phyloP scores from a whole-genome alignment of 2,329 filamentous ascomycete species.

The Neonectria ditissima region DNA sequence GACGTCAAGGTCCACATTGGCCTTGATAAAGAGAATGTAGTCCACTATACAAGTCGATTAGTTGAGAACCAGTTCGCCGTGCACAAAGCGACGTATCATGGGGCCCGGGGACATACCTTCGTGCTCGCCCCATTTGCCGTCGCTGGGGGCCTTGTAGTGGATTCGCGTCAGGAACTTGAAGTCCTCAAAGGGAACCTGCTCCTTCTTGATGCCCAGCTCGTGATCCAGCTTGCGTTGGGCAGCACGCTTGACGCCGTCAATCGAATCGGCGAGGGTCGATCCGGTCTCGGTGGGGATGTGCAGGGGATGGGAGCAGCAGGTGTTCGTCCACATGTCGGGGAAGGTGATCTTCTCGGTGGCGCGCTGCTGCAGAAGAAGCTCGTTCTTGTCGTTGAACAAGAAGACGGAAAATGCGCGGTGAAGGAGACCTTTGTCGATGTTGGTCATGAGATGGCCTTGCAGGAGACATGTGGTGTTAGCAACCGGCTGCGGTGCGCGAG shows the following conservation, averaged over 20 bases:
- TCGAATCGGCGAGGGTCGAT: slow-evolving; percentile 79
- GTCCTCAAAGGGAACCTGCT: slow-evolving; percentile 89
- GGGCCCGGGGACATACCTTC: slow-evolving; percentile 77
- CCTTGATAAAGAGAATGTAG: slow-evolving; percentile 98
- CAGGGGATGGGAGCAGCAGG: slow-evolving; percentile 97
- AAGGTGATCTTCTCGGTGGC: slow-evolving; percentile 98
- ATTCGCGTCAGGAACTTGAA: slow-evolving; percentile 97
- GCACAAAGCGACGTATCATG: neutral
- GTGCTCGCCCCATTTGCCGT: slow-evolving; percentile 99
- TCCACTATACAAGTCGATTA: slow-evolving; percentile 72
- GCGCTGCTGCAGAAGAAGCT: slow-evolving; percentile 93
- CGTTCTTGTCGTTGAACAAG: slow-evolving; percentile 94
- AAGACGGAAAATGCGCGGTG: slow-evolving; percentile 99
- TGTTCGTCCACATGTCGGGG: slow-evolving; percentile 99
- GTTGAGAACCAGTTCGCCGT: neutral
- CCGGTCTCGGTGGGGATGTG: slow-evolving; percentile 93
- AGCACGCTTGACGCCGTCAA: slow-evolving; percentile 89
- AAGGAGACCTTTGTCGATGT: slow-evolving; percentile 94
- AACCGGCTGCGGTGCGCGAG: neutral
- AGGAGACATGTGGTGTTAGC: slow-evolving; percentile 28
- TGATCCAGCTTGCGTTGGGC: slow-evolving; percentile 94
- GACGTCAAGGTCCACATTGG: slow-evolving; percentile 83
- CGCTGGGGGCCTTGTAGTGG: slow-evolving; percentile 96
- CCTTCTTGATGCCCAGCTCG: slow-evolving; percentile 89
- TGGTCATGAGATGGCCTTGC: slow-evolving; percentile 95